Base-by-base conservation (phyloP, 2,329 filamentous ascomycete species). In the Scedosporium dehoogii region DNA sequence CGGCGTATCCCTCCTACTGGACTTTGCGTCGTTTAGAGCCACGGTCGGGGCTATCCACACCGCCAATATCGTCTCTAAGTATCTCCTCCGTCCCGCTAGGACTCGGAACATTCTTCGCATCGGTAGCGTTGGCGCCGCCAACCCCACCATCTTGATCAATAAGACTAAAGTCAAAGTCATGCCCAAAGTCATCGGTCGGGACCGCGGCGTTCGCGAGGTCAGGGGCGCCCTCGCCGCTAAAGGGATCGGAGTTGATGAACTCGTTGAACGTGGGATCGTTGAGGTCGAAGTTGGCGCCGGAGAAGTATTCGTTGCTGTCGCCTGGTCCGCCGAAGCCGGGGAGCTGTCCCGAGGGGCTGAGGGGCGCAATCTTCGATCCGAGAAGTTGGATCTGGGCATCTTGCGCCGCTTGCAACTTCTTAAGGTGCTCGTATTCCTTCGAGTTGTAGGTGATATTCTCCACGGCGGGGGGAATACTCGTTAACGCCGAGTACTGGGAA, bases 261-360 rank as follows among this genome's bases (percentile, higher is more conserved):
- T 76, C 73, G 6, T 70, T 70, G 4, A 88, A 62, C 27, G 62
- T 29, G 4, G 59, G 46, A 0, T 73, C 74, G 62, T 76, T 77
- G 60, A 74, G 76, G 41, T 76, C 72, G 65, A 82, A 75, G 65
- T 73, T 72, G 41, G 69, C 70, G 18, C 69, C 67, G 23, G 66
- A 61, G 55, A 71, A 72, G 61, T 73, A 74, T 14, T 66, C 65
- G 6, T 63, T 64, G 16, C 61, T 62, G 29, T 71, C 72, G 21
- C 66, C 63, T 16, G 68, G 71, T 2, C 81, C 79, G 27, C 77
- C 78, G 1, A 94, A 73, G 4, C 90, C 90, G 1, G 91, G 89
- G 42, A 96, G 90, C 16, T 84, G 82, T 4, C 91, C 91, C 0
- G 85, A 90, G 0, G 92, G 92, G 69, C 88, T 92, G 12, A 96